phyloP scores from a whole-genome alignment of 192 early-diverging fungal species.

The Backusella psychrophila region DNA sequence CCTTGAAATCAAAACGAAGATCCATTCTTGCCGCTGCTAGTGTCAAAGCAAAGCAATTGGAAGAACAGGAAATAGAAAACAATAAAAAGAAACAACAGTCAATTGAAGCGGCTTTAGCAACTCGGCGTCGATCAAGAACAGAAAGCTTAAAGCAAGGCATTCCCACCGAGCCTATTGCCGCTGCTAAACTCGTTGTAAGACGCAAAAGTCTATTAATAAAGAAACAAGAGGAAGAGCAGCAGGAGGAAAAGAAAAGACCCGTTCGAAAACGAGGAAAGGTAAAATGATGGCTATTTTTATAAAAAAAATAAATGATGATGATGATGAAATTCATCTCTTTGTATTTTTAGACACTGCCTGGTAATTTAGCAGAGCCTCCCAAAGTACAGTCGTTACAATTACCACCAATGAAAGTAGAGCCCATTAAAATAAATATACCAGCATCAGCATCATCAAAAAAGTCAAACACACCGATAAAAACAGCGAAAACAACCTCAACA shows the following conservation, averaged over 20 bases:
- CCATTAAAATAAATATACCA: constrained; percentile 23
- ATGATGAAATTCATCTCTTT: background rate
- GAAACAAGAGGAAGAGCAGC: background rate
- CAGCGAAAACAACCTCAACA: background rate
- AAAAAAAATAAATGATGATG: background rate
- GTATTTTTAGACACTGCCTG: constrained; percentile 24
- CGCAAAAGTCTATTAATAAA: background rate
- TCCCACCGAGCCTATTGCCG: background rate
- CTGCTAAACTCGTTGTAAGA: background rate
- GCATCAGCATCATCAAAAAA: background rate
- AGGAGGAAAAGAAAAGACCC: background rate
- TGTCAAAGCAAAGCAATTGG: background rate
- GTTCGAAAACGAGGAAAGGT: constrained; percentile 32
- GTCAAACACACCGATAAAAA: background rate
- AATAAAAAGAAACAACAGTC: background rate
- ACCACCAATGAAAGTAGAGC: constrained; percentile 36
- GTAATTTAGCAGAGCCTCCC: constrained; percentile 26
- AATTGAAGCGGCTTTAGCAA: background rate
- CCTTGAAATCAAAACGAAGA: background rate
- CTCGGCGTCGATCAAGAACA: background rate
- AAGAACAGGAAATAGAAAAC: background rate
- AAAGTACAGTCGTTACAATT: constrained; percentile 6
- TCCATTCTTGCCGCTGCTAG: background rate
- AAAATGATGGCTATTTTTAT: too few species aligned
- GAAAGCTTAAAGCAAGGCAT: constrained; percentile 7